phyloP scores from a whole-genome alignment of 1,284 basidiomycete genomes.

The Pseudozyma flocculosa region DNA sequence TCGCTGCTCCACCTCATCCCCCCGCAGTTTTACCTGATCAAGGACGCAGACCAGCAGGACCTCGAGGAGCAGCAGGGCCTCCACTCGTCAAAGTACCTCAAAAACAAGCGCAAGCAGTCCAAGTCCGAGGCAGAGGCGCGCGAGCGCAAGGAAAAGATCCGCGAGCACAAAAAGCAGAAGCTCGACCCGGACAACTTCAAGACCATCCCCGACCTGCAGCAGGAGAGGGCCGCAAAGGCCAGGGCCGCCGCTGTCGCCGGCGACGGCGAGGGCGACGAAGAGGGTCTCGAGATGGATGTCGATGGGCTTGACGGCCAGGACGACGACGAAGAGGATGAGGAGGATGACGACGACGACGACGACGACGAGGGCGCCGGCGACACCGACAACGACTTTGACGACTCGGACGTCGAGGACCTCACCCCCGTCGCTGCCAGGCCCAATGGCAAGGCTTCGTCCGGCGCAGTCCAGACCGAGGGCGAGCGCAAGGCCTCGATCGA shows the following conservation, averaged over 20 bases:
- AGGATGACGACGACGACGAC: constrained; percentile 27
- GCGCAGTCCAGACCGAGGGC: constrained; percentile 21
- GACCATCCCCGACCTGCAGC: constrained; percentile 42
- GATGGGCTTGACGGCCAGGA: constrained; percentile 27
- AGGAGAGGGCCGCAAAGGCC: constrained; percentile 30
- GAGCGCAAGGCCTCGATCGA: constrained; percentile 42
- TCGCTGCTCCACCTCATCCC: constrained; percentile 49
- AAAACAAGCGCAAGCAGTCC: constrained; percentile 54
- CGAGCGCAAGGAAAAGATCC: constrained; percentile 41
- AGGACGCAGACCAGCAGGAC: constrained; percentile 24
- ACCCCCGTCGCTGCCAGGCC: constrained; percentile 2
- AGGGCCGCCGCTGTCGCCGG: constrained; percentile 18
- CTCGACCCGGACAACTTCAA: constrained; percentile 53
- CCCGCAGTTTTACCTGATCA: constrained; percentile 48
- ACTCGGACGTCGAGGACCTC: constrained; percentile 28
- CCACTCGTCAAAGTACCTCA: constrained; percentile 44
- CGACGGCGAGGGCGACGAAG: constrained; percentile 25
- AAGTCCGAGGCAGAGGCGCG: constrained; percentile 47
- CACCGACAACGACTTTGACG: constrained; percentile 34
- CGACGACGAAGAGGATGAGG: constrained; percentile 8
- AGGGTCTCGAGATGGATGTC: constrained; percentile 21
- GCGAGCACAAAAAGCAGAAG: constrained; percentile 43
- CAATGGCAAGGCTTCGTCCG: constrained; percentile 9
- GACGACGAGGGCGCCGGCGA: constrained; percentile 28
- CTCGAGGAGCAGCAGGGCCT: constrained; percentile 22